phyloP scores from a whole-genome alignment of 805 yeast genomes.

The Brettanomyces bruxellensis region DNA sequence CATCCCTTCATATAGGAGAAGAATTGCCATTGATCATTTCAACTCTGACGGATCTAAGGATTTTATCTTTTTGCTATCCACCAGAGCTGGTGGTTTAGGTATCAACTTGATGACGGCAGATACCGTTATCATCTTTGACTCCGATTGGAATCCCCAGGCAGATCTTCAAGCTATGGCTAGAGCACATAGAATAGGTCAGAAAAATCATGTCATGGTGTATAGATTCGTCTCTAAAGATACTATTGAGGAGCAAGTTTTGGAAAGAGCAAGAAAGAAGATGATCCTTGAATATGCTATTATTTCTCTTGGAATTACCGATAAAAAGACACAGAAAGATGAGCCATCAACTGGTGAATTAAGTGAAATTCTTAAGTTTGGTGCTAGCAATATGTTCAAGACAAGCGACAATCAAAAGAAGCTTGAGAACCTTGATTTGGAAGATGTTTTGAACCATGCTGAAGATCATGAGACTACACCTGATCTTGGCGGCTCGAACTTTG shows the following conservation, averaged over 20 bases:
- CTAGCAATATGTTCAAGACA: conserved; percentile 97
- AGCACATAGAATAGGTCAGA: conserved; percentile 99
- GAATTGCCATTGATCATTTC: conserved; percentile 92
- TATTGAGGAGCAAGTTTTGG: conserved; percentile 94
- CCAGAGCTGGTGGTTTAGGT: conserved; percentile 99
- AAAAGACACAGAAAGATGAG: conserved; percentile 48
- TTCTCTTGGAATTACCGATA: conserved; percentile 89
- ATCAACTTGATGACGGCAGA: conserved; percentile 98
- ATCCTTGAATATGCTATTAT: conserved; percentile 96
- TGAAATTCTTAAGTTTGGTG: conserved; percentile 95
- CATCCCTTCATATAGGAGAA: conserved; percentile 85
- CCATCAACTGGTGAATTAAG: conserved; percentile 80
- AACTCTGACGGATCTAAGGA: conserved; percentile 91
- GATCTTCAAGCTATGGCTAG: conserved; percentile 99
- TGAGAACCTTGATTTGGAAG: conserved; percentile 92
- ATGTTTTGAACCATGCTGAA: conserved; percentile 92
- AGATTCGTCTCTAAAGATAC: conserved; percentile 97
- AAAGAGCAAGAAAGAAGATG: conserved; percentile 96
- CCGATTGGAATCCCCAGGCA: conserved; percentile 99
- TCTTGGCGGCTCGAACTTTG: conserved; percentile 92
- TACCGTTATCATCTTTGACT: conserved; percentile 94
- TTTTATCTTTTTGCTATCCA: conserved; percentile 80
- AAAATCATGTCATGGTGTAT: conserved; percentile 94
- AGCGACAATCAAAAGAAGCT: conserved; percentile 86
- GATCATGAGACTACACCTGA: conserved; percentile 96